Evolutionary conservation across 805 yeast genomes (phyloP).

Genomic region (Candida berthetii): DNA sequence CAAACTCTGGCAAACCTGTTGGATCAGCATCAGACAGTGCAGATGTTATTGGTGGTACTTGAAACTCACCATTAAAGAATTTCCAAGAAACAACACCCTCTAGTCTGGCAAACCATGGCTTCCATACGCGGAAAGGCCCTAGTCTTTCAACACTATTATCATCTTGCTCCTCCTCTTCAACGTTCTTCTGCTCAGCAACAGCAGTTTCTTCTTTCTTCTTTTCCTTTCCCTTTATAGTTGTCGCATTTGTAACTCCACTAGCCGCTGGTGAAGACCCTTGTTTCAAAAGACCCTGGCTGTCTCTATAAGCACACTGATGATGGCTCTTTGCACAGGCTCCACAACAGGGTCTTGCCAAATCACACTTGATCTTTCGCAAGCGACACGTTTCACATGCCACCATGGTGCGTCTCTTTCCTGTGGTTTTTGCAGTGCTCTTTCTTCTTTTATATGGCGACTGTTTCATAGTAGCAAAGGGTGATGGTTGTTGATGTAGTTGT

Average conservation of each 20-base stretch:
- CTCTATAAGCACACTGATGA: constrained; percentile 11
- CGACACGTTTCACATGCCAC: constrained; percentile 37
- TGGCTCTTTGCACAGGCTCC: constrained; percentile 28
- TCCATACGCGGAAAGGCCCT: constrained; percentile 5
- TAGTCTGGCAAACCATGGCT: constrained; percentile 12
- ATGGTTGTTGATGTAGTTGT: no score
- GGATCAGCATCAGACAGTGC: constrained; percentile 5
- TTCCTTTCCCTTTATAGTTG: no score
- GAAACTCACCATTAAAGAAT: constrained; percentile 8
- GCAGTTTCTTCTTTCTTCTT: neutral
- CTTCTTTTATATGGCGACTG: neutral
- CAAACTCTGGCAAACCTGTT: constrained; percentile 5
- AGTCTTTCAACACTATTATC: constrained; percentile 7
- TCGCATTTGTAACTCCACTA: no score
- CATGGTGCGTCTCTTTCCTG: constrained; percentile 10
- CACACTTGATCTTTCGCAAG: constrained; percentile 41
- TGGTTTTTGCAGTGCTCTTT: neutral
- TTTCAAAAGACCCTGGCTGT: constrained; percentile 1
- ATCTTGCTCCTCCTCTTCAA: neutral
- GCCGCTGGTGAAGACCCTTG: neutral
- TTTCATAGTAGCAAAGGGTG: neutral
- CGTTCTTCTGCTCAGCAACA: neutral
- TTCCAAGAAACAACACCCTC: constrained; percentile 17
- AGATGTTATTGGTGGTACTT: constrained; percentile 5
- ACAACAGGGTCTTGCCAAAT: constrained; percentile 37